Evolutionary conservation across 75 land plant genomes (phyloP), one percentile per base, ranked within the genome.

Genomic region (Pinus taeda): DNA sequence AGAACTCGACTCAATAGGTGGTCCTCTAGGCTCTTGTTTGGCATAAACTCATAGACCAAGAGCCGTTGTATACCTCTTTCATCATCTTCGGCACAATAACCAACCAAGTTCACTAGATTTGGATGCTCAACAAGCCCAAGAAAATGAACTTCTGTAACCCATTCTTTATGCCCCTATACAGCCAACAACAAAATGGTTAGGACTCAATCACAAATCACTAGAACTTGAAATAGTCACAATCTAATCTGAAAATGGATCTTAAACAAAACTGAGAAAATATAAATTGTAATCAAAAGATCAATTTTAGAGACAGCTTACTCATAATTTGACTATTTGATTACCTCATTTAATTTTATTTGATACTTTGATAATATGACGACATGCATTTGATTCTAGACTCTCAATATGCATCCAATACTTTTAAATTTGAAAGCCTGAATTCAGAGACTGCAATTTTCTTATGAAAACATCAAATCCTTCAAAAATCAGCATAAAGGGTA

Each of bases 61-160:
- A 92, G 87, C 36, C 90, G 83, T 62, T 92, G 93, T 29, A 84
- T 90, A 77, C 95, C 95, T 81, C 95, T 92, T 86, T 92, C 90
- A 81, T 92, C 93, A 79, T 92, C 93, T 20, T 92, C 95, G 49
- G 90, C 90, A 83, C 95, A 92, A 60, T 92, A 92, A 55, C 95
- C 95, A 39, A 92, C 60, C 30, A 92, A 57, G 77, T 88, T 92
- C 37, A 92, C 95, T 30, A 92, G 87, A 75, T 92, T 92, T 74
- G 82, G 88, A 80, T 92, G 95, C 57, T 90, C 90, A 72, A 90
- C 85, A 33, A 92, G 73, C 20, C 95, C 92, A 33, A 92, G 89
- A 59, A 85, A 80, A 80, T 87, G 83, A 11, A 92, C 89, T 83
- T 92, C 95, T 49, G 89, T 90, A 57, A 92, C 78, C 95, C 95